phyloP scores from a whole-genome alignment of 208 protist genomes.

The Leishmania aethiopica region DNA sequence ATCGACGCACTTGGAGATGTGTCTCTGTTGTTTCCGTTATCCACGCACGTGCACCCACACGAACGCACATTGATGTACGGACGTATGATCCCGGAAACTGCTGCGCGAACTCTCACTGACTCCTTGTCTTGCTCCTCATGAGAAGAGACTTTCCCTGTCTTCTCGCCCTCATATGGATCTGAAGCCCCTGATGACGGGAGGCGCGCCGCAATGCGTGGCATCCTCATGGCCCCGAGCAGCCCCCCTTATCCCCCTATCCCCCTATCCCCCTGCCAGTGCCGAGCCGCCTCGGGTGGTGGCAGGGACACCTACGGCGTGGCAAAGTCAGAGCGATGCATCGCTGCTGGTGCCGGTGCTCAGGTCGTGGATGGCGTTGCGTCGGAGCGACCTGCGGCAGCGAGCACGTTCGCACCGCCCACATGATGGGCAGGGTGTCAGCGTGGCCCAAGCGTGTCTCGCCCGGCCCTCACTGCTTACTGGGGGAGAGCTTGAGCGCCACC shows the following conservation, averaged over 20 bases:
- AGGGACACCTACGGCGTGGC: neutral
- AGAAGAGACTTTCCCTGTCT: neutral
- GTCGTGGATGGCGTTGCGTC: neutral
- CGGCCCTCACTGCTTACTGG: neutral
- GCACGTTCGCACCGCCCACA: neutral
- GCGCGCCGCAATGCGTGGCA: too few species aligned
- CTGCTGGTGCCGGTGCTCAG: neutral
- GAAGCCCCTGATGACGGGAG: neutral
- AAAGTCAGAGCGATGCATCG: neutral
- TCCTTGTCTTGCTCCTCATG: neutral
- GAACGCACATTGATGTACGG: neutral
- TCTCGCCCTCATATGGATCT: neutral
- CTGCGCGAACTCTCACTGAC: neutral
- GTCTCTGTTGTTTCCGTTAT: neutral
- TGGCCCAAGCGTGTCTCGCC: neutral
- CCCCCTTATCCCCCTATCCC: too few species aligned
- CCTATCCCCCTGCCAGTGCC: too few species aligned
- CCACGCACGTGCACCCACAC: too few species aligned
- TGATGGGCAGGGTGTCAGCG: neutral
- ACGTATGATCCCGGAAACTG: neutral
- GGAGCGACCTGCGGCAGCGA: neutral
- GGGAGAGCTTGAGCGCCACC: neutral
- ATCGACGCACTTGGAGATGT: too few species aligned
- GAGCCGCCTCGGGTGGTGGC: neutral
- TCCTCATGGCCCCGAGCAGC: too few species aligned